Base-by-base conservation (phyloP, 306 rosid genomes). In the Malus sieversii region DNA sequence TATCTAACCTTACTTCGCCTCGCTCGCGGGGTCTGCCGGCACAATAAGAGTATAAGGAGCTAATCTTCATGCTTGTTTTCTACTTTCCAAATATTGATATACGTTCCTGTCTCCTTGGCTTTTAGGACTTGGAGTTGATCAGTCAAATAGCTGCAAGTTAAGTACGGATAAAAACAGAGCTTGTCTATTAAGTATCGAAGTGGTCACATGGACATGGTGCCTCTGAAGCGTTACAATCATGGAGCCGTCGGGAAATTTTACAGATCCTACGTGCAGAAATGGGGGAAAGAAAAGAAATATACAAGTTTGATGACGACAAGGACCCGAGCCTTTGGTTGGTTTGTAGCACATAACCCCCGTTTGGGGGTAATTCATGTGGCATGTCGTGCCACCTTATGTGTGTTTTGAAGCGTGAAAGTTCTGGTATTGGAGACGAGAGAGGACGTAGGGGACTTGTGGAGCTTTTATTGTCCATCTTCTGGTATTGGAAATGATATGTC, bases 301-400 rank as follows among this genome's bases (percentile, higher is more conserved):
- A 80, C 78, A 81, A 84, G 84, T 95, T 89, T 76, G 97, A 95
- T 69, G 99, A 92, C 80, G 90, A 95, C 85, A 95, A 95, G 84
- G 99, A 95, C 80, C 99, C 99, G 62, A 86, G 99, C 89, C 83
- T 95, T 66, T 92, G 97, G 99, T 78, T 95, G 83, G 86, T 89
- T 78, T 95, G 99, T 80, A 82, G 92, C 81, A 87, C 96, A 1
- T 97, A 95, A 78, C 83, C 86, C 79, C 96, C 99, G 30, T 92
- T 90, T 83, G 89, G 81, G 52, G 93, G 87, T 73, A 74, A 78
- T 75, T 90, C 99, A 11, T 95, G 99, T 86, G 97, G 95, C 74
- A 84, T 92, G 91, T 92, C 97, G 38, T 95, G 99, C 82, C 99
- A 95, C 87, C 97, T 95, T 82, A 97, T 89, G 85, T 95, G 99